A percentile compares a stretch with the other conserved stretches of the same genome.
These are phyloP conservation scores for Ciborinia camelliae DNA, from an alignment of 2,329 filamentous ascomycete genomes.

Conservation along the genomic window DNA sequence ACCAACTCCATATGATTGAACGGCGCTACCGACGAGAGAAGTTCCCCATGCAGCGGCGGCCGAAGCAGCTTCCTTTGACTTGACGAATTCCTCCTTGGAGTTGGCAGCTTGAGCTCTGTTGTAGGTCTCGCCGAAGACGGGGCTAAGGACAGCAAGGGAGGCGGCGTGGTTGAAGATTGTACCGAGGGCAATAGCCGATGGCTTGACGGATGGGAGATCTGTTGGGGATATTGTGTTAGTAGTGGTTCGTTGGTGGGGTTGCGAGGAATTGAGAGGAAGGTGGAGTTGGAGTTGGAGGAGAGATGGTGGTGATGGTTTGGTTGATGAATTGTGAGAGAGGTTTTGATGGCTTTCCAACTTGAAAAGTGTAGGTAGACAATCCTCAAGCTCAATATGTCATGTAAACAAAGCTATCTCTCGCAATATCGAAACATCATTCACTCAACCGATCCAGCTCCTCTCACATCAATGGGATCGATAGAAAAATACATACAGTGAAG, in stretches of 20 bases:
- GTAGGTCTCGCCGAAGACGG: slow-evolving; percentile 93
- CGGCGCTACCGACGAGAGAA: slow-evolving; percentile 79
- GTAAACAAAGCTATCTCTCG: background rate
- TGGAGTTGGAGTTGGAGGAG: background rate
- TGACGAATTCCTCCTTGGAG: slow-evolving; percentile 94
- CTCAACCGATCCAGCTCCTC: background rate
- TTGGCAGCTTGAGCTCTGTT: slow-evolving; percentile 86
- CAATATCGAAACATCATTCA: background rate
- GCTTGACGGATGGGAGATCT: slow-evolving; percentile 82
- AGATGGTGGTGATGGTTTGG: slow-evolving; percentile 8
- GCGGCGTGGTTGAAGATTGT: slow-evolving; percentile 92
- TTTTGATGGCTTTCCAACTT: background rate
- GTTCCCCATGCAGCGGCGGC: slow-evolving; percentile 88
- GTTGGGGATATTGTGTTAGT: background rate
- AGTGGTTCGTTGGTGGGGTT: background rate
- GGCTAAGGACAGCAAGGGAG: slow-evolving; percentile 81
- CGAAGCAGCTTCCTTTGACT: slow-evolving; percentile 85
- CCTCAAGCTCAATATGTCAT: background rate
- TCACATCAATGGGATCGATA: background rate
- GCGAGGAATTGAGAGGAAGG: background rate
- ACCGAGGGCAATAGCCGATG: slow-evolving; percentile 94
- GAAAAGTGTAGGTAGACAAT: background rate
- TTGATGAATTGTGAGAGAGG: background rate
- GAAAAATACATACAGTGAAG: slow-evolving; percentile 31
- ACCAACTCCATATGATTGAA: slow-evolving; percentile 87